These are phyloP conservation scores for Microthlaspi erraticum DNA, from an alignment of 345 rosid species.

Conservation along the genomic window DNA sequence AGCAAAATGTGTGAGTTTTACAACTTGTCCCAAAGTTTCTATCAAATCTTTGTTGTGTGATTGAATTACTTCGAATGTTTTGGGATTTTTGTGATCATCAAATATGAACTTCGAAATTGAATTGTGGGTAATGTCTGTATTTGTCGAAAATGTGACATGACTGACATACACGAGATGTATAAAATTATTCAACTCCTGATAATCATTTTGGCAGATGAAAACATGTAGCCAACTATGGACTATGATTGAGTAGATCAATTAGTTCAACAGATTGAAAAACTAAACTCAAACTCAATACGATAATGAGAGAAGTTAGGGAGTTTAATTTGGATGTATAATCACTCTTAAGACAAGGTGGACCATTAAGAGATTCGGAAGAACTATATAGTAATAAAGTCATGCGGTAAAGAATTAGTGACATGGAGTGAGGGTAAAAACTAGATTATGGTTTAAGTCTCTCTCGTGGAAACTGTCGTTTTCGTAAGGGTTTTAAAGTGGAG, in stretches of 20 bases:
- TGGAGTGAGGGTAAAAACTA: not conserved
- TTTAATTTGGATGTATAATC: not conserved
- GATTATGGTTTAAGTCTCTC: not conserved
- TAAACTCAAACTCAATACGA: too few relatives aligned
- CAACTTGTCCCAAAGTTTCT: not conserved
- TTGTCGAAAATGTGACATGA: constrained; percentile 17
- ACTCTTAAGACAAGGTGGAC: not conserved
- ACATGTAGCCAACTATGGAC: not conserved
- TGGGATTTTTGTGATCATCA: constrained; percentile 28
- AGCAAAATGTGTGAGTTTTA: constrained; percentile 14
- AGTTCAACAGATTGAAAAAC: not conserved
- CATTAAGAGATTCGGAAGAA: too few relatives aligned
- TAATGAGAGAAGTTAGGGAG: not conserved
- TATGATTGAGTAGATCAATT: not conserved
- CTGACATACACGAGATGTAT: not conserved
- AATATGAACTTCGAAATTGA: constrained; percentile 1
- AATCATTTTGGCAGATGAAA: constrained; percentile 1
- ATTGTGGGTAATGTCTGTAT: not conserved
- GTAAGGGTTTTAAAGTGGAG: not conserved
- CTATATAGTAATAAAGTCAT: too few relatives aligned
- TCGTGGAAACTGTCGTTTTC: constrained; percentile 21
- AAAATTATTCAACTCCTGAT: constrained; percentile 15
- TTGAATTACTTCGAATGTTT: constrained; percentile 16
- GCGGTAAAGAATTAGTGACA: not conserved
- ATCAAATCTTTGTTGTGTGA: constrained; percentile 27